Evolutionary conservation across 306 rosid species (phyloP).

Genomic region (Dryas alaskensis): DNA sequence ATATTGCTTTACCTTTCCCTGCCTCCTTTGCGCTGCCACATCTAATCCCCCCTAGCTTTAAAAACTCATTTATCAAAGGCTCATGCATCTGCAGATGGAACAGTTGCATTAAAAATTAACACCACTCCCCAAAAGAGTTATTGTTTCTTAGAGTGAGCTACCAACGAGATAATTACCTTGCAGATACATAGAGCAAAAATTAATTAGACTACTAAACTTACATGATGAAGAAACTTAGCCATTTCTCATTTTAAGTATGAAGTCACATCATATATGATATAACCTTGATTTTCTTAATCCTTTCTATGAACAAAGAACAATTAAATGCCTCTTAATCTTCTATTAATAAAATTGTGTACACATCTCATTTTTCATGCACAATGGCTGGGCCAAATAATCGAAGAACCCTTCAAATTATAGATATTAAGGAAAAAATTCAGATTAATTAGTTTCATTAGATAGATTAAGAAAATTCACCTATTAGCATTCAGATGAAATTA

Average conservation of each 20-base stretch:
- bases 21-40: conserved; percentile 66
- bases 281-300: background rate
- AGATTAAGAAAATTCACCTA: background rate
- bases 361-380: background rate
- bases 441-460: background rate
- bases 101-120: conserved; percentile 17
- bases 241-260: background rate
- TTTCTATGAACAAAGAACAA: background rate
- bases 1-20: conserved; percentile 56
- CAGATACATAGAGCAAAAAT: background rate
- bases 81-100: conserved; percentile 47
- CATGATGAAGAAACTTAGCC: background rate
- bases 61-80: conserved; percentile 38
- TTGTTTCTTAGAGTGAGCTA: too few species aligned
- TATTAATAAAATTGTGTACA: background rate
- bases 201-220: background rate
- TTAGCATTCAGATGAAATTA: background rate
- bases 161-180: background rate
- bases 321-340: background rate
- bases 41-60: conserved; percentile 66
- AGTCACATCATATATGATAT: background rate
- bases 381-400: background rate
- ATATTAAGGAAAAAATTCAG: background rate
- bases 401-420: background rate
- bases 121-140: background rate